Evolutionary conservation across 768 basidiomycete genomes (phyloP).

Genomic region (Neoboletus brunneissimus): DNA sequence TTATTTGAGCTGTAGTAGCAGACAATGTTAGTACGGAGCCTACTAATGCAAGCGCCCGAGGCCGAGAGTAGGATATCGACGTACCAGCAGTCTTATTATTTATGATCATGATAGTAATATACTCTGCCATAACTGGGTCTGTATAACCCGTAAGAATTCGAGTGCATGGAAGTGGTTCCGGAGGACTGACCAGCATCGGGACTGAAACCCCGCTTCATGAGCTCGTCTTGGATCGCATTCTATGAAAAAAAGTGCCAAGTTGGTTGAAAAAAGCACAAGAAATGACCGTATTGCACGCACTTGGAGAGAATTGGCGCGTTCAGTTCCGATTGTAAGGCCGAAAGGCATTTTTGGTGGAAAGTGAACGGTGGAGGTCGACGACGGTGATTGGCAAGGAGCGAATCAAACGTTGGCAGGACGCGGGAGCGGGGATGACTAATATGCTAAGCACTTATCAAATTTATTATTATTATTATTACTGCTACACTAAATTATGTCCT

Average conservation of each 20-base stretch:
- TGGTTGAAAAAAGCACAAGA: constrained; percentile 13
- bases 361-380: constrained; percentile 23
- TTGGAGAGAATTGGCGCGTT: constrained; percentile 69
- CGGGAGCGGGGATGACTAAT: constrained; percentile 27
- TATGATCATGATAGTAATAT: constrained; percentile 93
- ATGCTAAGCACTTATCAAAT: constrained; percentile 14
- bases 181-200: constrained; percentile 62
- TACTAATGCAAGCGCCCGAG: neutral
- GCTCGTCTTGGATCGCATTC: constrained; percentile 81
- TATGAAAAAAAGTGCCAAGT: constrained; percentile 29
- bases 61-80: constrained; percentile 22
- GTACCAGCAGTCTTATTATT: constrained; percentile 81
- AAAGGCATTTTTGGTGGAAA: constrained; percentile 52
- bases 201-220: constrained; percentile 70
- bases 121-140: constrained; percentile 93
- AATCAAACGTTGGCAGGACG: constrained; percentile 20
- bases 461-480: constrained; percentile 5
- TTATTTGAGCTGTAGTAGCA: constrained; percentile 66
- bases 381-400: constrained; percentile 27
- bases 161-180: constrained; percentile 1
- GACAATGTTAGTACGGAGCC: constrained; percentile 7
- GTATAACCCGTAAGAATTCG: constrained; percentile 11
- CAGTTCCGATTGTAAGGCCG: constrained; percentile 75
- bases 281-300: constrained; percentile 35
- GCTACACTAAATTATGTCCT: neutral